phyloP scores from a whole-genome alignment of 2,329 filamentous ascomycete species.

The Neopestalotiopsis rosae region DNA sequence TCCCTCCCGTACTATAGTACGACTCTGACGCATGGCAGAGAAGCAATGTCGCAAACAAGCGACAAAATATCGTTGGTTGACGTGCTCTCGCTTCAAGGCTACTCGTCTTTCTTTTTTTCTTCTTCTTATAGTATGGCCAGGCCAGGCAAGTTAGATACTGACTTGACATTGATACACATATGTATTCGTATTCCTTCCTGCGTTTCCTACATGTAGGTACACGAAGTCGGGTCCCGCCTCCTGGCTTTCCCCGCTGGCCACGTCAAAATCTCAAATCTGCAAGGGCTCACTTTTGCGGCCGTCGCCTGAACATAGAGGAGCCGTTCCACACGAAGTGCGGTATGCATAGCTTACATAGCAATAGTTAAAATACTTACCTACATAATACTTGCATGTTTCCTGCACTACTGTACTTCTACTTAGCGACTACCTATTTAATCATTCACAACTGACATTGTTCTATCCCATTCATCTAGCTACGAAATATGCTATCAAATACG shows the following conservation, averaged over 20 bases:
- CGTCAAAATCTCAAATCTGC: background rate
- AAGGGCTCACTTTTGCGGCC: background rate
- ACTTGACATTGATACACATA: too few relatives aligned
- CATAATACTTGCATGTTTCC: background rate
- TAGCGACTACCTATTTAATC: background rate
- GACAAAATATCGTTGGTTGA: background rate
- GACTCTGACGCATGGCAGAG: background rate
- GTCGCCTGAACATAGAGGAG: background rate
- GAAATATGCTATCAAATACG: background rate
- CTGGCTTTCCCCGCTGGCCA: background rate
- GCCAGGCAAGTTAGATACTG: too few relatives aligned
- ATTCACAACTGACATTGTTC: too few relatives aligned
- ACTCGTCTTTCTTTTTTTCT: background rate
- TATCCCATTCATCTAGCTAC: background rate
- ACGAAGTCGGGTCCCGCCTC: background rate
- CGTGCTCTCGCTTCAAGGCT: background rate
- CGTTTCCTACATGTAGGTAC: background rate
- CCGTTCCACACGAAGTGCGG: background rate
- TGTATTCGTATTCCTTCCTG: background rate
- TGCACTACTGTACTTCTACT: background rate
- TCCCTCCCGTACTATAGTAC: background rate
- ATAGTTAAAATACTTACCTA: background rate
- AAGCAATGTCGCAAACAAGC: constrained; percentile 3
- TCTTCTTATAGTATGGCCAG: background rate
- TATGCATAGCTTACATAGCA: background rate